Evolutionary conservation across 2,329 filamentous ascomycete species (phyloP).

Genomic region (Beauveria scarabaeidicola): DNA sequence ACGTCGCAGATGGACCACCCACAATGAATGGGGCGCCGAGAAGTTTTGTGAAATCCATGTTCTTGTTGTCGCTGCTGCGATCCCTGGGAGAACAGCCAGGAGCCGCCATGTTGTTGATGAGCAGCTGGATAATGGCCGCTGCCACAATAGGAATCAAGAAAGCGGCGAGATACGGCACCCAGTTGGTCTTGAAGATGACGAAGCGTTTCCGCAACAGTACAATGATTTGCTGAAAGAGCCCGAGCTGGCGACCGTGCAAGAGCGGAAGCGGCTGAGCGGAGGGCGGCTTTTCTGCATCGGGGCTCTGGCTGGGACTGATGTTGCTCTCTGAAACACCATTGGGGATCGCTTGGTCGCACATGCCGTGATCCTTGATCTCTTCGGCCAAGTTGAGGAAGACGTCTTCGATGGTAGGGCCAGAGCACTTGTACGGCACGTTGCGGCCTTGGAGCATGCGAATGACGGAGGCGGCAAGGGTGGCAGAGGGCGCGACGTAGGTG

Average conservation of each 20-base stretch:
- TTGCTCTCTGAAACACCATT: neutral
- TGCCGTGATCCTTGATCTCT: slow-evolving; percentile 25
- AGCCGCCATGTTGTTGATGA: slow-evolving; percentile 49
- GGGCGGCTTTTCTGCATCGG: neutral
- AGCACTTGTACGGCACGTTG: slow-evolving; percentile 57
- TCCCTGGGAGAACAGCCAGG: slow-evolving; percentile 33
- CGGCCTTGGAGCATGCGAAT: slow-evolving; percentile 56
- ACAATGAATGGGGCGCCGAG: slow-evolving; percentile 16
- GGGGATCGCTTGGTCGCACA: neutral
- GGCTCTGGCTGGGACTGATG: neutral
- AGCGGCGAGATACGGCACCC: slow-evolving; percentile 62
- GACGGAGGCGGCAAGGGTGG: slow-evolving; percentile 58
- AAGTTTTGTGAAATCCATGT: slow-evolving; percentile 15
- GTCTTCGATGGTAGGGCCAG: slow-evolving; percentile 63
- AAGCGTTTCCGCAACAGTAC: slow-evolving; percentile 57
- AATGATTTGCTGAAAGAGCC: slow-evolving; percentile 49
- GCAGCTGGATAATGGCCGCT: slow-evolving; percentile 64
- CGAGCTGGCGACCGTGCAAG: slow-evolving; percentile 48
- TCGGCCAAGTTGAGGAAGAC: slow-evolving; percentile 60
- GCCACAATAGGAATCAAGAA: slow-evolving; percentile 69
- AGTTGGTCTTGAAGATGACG: slow-evolving; percentile 45
- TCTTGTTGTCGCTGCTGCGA: slow-evolving; percentile 10
- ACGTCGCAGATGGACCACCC: slow-evolving; percentile 18
- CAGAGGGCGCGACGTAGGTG: slow-evolving; percentile 60
- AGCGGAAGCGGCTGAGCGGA: slow-evolving; percentile 23